These are phyloP conservation scores for Aspergillus saccharolyticus DNA, from an alignment of 495 filamentous ascomycete species.

Conservation along the genomic window DNA sequence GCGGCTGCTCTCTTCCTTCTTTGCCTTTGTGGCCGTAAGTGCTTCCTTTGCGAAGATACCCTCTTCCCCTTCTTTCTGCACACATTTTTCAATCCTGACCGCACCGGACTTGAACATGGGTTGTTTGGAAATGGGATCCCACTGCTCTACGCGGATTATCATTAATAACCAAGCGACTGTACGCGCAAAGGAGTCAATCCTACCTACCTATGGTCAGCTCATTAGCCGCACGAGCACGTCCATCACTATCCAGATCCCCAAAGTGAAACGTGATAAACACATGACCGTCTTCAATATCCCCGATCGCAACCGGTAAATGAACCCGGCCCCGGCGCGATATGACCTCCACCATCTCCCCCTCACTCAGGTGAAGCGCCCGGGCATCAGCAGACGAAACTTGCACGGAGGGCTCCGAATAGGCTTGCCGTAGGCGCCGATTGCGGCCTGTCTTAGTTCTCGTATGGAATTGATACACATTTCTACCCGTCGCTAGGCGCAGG, in stretches of 20 bases:
- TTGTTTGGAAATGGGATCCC: conserved; percentile 18
- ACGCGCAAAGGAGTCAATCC: not conserved
- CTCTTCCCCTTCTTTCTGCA: conserved; percentile 5
- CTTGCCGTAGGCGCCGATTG: not conserved
- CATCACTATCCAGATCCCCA: conserved; percentile 1
- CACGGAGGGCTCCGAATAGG: not conserved
- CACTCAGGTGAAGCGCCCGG: not conserved
- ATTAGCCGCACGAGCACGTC: conserved; percentile 1
- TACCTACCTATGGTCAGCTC: conserved; percentile 6
- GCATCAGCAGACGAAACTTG: conserved; percentile 2
- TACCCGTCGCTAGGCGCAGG: not conserved
- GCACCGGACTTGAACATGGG: conserved; percentile 16
- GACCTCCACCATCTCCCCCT: conserved; percentile 5
- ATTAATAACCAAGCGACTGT: not conserved
- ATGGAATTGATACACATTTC: conserved; percentile 7
- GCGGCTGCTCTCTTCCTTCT: not conserved
- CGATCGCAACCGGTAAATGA: not conserved
- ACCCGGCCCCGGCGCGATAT: not conserved
- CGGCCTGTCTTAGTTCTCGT: conserved; percentile 6
- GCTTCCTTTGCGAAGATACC: conserved; percentile 1
- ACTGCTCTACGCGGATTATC: conserved; percentile 7
- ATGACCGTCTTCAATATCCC: conserved; percentile 1
- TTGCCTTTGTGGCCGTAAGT: not conserved
- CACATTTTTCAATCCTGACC: conserved; percentile 11
- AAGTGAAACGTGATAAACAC: conserved; percentile 9